Conservation (phyloP, 2,329 filamentous ascomycete genomes). For the Beauveria asiatica region DNA sequence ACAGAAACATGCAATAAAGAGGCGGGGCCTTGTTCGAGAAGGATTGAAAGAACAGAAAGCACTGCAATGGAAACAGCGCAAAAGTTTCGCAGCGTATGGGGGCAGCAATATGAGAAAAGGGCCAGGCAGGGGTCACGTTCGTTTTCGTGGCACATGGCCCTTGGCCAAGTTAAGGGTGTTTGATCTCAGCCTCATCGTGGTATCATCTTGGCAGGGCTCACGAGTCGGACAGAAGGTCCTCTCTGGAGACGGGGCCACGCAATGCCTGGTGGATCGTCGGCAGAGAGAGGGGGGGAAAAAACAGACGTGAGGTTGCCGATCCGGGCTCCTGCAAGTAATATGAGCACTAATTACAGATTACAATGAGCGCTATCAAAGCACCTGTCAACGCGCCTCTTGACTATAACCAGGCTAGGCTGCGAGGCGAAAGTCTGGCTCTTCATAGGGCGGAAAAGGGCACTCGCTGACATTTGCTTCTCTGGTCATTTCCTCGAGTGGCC, state of each 20-base stretch:
- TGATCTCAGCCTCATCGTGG: constrained; percentile 9
- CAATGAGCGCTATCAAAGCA: neutral
- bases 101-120: neutral
- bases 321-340: neutral
- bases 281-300: neutral
- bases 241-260: neutral
- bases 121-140: neutral
- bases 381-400: no score
- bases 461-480: no score
- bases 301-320: neutral
- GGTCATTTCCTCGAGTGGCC: no score
- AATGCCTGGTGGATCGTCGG: constrained; percentile 1
- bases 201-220: neutral
- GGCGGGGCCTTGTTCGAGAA: neutral
- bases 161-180: neutral
- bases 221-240: neutral
- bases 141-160: neutral
- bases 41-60: neutral
- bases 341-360: neutral
- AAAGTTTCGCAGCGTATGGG: neutral
- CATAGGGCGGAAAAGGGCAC: no score
- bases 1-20: neutral
- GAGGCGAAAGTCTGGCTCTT: no score
- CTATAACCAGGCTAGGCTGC: no score
- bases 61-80: neutral